Conservation (phyloP, 78 protist species). For the Planoprotostelium fungivorum region DNA sequence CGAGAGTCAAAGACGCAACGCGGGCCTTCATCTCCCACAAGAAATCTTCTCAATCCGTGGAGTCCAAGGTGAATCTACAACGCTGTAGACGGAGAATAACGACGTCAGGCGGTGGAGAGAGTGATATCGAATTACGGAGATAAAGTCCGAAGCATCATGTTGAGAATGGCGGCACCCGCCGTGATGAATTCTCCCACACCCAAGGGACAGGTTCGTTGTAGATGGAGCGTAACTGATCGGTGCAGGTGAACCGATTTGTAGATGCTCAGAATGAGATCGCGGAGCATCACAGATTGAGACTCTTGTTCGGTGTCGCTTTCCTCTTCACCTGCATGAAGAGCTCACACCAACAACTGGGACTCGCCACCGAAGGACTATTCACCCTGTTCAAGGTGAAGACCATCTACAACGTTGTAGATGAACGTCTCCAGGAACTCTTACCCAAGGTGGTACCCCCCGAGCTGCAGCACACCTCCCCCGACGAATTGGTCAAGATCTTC, state of each 20-base stretch:
- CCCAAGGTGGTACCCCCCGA: background rate
- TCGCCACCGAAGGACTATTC: background rate
- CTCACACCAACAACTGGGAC: background rate
- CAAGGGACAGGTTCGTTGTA: background rate
- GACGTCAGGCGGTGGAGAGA: background rate
- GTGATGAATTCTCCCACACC: background rate
- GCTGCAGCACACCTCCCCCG: background rate
- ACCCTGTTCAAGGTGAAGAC: background rate
- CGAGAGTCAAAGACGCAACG: background rate
- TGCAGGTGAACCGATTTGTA: background rate
- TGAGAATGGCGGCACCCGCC: background rate
- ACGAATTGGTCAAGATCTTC: background rate
- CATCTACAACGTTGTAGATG: too few species aligned
- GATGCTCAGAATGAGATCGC: background rate
- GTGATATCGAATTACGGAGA: background rate
- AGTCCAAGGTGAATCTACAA: background rate
- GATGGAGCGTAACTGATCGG: background rate
- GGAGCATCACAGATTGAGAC: background rate
- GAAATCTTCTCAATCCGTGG: background rate
- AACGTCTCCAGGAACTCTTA: background rate
- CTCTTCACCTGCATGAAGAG: background rate
- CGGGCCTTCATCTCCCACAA: background rate
- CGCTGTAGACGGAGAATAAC: too few species aligned
- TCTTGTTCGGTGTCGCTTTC: background rate
- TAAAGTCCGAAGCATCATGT: background rate